Conservation (phyloP, 2,329 filamentous ascomycete genomes). For the Pseudopithomyces maydicus region DNA sequence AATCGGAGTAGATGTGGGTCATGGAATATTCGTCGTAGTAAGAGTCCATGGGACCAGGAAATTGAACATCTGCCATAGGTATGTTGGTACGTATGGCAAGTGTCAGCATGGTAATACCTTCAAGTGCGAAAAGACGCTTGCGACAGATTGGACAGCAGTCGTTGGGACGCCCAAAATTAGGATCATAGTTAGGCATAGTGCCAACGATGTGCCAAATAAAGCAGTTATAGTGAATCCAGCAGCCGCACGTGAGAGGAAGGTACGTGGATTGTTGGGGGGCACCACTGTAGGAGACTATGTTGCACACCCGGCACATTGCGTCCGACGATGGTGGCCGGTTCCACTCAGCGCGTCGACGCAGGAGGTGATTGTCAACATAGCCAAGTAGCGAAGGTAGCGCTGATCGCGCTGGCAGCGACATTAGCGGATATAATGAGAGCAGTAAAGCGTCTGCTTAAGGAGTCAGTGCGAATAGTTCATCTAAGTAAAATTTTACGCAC, state of each 20-base stretch:
- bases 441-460: too few species aligned
- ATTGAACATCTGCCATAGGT: slow-evolving; percentile 4
- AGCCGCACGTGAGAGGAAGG: slow-evolving; percentile 25
- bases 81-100: slow-evolving; percentile 24
- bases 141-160: slow-evolving; percentile 21
- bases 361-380: slow-evolving; percentile 28
- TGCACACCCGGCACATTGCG: slow-evolving; percentile 17
- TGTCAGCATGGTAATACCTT: slow-evolving; percentile 26
- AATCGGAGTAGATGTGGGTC: neutral
- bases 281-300: neutral
- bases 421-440: too few species aligned
- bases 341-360: slow-evolving; percentile 9
- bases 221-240: slow-evolving; percentile 34
- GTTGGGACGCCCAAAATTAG: neutral
- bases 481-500: too few species aligned
- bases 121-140: slow-evolving; percentile 23
- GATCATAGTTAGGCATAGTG: neutral
- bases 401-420: too few species aligned
- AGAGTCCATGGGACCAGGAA: neutral
- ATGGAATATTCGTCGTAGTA: neutral
- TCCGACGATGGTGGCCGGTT: slow-evolving; percentile 11
- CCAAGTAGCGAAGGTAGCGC: slow-evolving; percentile 22
- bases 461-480: too few species aligned
- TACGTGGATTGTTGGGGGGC: slow-evolving; percentile 12
- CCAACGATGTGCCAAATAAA: slow-evolving; percentile 15